phyloP scores from a whole-genome alignment of 495 filamentous ascomycete species.

The Staphylotrichum tortipilum region DNA sequence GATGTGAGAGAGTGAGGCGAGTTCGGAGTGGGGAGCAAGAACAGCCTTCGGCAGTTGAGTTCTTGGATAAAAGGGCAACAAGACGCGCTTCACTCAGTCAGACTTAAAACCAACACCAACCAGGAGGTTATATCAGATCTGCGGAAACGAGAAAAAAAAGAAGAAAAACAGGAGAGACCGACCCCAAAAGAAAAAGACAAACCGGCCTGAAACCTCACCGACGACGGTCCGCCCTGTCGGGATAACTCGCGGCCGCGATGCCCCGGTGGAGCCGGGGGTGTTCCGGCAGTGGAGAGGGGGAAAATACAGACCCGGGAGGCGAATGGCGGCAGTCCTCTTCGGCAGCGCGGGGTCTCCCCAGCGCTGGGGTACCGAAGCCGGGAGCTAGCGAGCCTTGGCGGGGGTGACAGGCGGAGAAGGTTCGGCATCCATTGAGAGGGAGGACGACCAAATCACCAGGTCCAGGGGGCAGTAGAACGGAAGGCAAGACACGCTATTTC shows the following conservation, averaged over 20 bases:
- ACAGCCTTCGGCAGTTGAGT: too few relatives aligned
- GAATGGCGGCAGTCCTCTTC: constrained; percentile 19
- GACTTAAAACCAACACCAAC: background rate
- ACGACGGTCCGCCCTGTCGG: constrained; percentile 2
- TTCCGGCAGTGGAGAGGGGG: constrained; percentile 15
- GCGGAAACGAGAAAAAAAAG: background rate
- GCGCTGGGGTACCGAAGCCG: constrained; percentile 1
- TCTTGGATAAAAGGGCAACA: too few relatives aligned
- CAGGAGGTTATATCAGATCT: background rate
- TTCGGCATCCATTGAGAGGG: background rate
- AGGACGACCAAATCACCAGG: too few relatives aligned
- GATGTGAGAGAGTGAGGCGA: background rate
- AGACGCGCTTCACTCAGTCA: background rate
- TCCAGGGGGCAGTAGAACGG: too few relatives aligned
- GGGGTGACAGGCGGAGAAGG: background rate
- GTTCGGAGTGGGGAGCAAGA: too few relatives aligned
- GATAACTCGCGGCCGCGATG: constrained; percentile 13
- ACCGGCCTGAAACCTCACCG: background rate
- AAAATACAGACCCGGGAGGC: constrained; percentile 17
- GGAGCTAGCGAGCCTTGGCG: background rate
- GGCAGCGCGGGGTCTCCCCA: constrained; percentile 20
- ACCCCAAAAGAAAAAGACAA: background rate
- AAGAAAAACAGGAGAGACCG: constrained; percentile 1
- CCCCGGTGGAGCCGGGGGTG: constrained; percentile 6
- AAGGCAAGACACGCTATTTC: too few relatives aligned